Evolutionary conservation across 2,329 filamentous ascomycete species (phyloP).

Genomic region (Xylaria sp.): DNA sequence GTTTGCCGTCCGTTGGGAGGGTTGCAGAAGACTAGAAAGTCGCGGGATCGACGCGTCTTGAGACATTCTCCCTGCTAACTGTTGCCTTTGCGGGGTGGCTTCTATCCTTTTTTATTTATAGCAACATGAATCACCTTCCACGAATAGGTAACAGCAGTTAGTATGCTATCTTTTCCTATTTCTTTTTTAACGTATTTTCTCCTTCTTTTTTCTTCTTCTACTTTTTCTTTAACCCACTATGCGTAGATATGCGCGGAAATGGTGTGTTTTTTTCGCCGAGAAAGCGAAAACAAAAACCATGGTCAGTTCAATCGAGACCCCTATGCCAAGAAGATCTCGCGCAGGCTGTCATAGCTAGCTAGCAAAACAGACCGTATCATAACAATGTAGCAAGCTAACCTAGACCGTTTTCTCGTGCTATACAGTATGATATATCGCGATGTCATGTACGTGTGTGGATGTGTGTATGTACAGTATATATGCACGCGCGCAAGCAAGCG

Average conservation of each 20-base stretch:
- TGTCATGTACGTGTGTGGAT: slow-evolving; percentile 4
- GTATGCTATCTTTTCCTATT: background rate
- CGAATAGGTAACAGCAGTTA: background rate
- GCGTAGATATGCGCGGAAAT: no score
- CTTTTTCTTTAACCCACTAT: no score
- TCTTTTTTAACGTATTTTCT: no score
- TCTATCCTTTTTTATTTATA: slow-evolving; percentile 23
- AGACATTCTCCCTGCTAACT: slow-evolving; percentile 18
- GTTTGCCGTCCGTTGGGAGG: background rate
- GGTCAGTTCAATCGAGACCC: no score
- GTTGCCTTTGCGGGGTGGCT: slow-evolving; percentile 9
- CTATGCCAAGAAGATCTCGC: no score
- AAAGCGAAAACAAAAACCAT: no score
- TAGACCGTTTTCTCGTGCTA: background rate
- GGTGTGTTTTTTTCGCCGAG: no score
- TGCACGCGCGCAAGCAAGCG: slow-evolving; percentile 20
- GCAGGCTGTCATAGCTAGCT: no score
- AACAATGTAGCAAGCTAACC: background rate
- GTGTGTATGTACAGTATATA: no score
- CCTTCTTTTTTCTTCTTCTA: no score
- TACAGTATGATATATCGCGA: slow-evolving; percentile 7
- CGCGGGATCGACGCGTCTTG: slow-evolving; percentile 28
- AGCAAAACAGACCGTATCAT: background rate
- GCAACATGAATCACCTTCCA: slow-evolving; percentile 15
- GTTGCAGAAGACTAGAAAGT: slow-evolving; percentile 3